Evolutionary conservation across 352 stramenopile genomes (phyloP), one percentile per base, ranked within the genome.

Genomic region (Lagenidium giganteum): DNA sequence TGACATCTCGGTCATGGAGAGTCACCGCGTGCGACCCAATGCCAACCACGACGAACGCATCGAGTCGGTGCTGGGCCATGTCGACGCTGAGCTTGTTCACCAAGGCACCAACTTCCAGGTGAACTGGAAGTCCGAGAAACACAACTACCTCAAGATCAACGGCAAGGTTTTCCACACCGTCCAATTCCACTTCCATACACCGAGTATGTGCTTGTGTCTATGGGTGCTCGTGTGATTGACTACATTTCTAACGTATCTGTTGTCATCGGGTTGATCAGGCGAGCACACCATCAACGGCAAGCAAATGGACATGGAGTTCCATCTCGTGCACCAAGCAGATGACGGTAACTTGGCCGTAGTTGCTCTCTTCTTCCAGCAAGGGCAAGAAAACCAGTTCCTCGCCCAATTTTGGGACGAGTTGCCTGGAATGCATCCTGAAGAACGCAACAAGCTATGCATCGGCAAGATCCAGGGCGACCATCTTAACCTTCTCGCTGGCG

Each of bases 251-350:
- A 45, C n/a, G 20, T 59, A 23, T 41, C 29, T 54, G 40, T 34
- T 54, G 2, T 26, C n/a, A 7, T 42, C 48, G n/a, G n/a, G 26
- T 43, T 42, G 4, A 33, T 17, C 45, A 73, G 68, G 66, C 40
- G 77, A 89, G 45, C 77, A 89, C 64, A 89, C 70, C 16, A 34
- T 89, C 36, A 58, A 86, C 21, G 72, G 70, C 18, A 43, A 82
- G 18, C 53, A 51, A 8, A 48, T 66, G 21, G 65, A 46, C 23
- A 80, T 89, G 61, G 72, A 83, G 50, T 55, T 89, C 36, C 77
- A 89, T 46, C 42, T 89, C 32, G 73, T 89, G 32, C 70, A 89
- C 45, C 59, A 81, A 28, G 56, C 73, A 8, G 59, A 68, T 5
- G 69, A 87, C 54, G 69, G 68, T 4, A 43, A 41, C 4, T 49